A percentile compares a stretch with the other conserved stretches of the same genome.
Conservation (phyloP, 169 alveolate genomes). For the Pseudocohnilembus persalinus region DNA sequence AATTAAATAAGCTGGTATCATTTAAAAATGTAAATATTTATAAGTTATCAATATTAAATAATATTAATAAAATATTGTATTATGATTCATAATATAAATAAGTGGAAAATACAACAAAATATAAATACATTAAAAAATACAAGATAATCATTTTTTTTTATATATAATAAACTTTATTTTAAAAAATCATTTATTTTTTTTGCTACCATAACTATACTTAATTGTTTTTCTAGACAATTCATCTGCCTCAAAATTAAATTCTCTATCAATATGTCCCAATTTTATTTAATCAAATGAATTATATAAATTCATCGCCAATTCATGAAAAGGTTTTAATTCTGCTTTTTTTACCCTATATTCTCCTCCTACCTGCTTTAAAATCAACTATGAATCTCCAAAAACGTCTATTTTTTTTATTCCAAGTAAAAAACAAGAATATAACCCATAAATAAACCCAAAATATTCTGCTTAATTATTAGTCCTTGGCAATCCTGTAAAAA, state of each 20-base stretch:
- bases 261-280: neutral
- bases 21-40: no score
- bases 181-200: neutral
- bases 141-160: no score
- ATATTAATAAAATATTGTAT: no score
- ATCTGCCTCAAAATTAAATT: neutral
- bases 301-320: neutral
- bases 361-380: neutral
- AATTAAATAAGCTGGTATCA: no score
- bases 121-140: no score
- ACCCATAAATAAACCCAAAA: neutral
- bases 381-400: neutral
- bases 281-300: no score
- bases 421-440: neutral
- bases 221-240: neutral
- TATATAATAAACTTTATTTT: no score
- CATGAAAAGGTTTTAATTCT: no score
- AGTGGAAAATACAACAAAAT: no score
- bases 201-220: neutral
- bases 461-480: neutral
- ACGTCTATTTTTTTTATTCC: neutral
- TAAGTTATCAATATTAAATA: no score
- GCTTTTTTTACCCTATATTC: neutral
- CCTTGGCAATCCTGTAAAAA: neutral
- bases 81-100: no score